Percentiles rank a stretch among this genome's conserved stretches.
phyloP scores from a whole-genome alignment of 345 rosid genomes.

The Syzygium aromaticum region DNA sequence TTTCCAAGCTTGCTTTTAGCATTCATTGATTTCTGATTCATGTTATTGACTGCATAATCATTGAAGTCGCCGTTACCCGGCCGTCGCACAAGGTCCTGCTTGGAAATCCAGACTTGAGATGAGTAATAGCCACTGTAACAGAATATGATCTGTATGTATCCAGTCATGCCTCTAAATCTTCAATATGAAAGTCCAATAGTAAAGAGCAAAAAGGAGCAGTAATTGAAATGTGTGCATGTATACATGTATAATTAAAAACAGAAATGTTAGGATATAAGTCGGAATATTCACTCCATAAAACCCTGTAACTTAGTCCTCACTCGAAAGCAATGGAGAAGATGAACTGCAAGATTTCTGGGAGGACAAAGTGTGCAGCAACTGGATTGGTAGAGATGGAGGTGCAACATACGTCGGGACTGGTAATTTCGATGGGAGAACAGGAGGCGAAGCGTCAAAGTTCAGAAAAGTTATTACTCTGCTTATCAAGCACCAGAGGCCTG shows the following conservation, averaged over 20 bases:
- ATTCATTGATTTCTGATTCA: background rate
- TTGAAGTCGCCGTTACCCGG: background rate
- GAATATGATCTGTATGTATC: background rate
- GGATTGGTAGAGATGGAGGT: background rate
- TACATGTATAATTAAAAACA: background rate
- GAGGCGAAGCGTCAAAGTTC: background rate
- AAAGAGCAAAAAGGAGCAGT: background rate
- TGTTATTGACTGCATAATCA: background rate
- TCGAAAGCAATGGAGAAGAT: background rate
- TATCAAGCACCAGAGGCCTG: no score
- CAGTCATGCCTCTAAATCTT: background rate
- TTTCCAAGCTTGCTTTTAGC: no score
- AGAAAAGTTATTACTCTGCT: background rate
- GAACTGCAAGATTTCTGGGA: slow-evolving; percentile 1
- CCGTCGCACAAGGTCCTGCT: fast-evolving
- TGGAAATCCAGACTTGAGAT: background rate
- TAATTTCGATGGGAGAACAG: slow-evolving; percentile 3
- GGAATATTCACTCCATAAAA: background rate
- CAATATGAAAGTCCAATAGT: background rate
- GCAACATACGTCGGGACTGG: background rate
- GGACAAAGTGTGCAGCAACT: background rate
- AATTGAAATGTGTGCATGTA: no score
- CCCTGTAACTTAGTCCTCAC: background rate
- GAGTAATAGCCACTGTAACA: background rate
- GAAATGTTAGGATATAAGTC: background rate